Conservation (phyloP, 345 rosid species). For the Crucihimalaya himalaica region DNA sequence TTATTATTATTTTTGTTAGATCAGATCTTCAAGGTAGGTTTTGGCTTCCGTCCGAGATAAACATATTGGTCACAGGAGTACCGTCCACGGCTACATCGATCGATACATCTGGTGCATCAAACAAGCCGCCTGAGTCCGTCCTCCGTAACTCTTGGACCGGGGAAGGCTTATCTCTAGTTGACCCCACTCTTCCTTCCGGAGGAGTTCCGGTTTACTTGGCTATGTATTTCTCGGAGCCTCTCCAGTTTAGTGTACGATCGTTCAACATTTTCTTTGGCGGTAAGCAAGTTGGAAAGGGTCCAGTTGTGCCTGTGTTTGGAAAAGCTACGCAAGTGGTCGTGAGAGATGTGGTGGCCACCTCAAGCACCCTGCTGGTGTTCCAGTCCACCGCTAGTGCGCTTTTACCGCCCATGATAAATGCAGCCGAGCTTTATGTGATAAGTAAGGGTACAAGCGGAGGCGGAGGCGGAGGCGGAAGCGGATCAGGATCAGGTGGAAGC, state of each 20-base stretch:
- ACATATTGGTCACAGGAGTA: not conserved
- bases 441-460: conserved; percentile 10
- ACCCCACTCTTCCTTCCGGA: conserved; percentile 1
- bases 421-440: conserved; percentile 29
- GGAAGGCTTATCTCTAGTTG: not conserved
- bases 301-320: conserved; percentile 16
- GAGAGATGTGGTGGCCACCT: conserved; percentile 27
- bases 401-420: conserved; percentile 25
- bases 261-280: conserved; percentile 26
- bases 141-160: conserved; percentile 16
- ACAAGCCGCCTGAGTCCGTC: conserved; percentile 30
- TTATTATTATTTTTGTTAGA: not conserved
- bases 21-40: conserved; percentile 33
- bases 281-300: conserved; percentile 3
- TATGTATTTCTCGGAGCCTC: conserved; percentile 36
- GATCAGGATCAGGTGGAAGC: not conserved
- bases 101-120: conserved; percentile 31
- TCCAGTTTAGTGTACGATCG: not conserved
- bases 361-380: not conserved
- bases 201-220: conserved; percentile 35
- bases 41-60: not conserved
- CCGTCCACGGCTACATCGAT: not conserved
- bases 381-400: not conserved
- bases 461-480: too few species aligned
- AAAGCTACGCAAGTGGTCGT: conserved; percentile 22